A percentile compares a stretch with the other conserved stretches of the same genome.
phyloP scores from a whole-genome alignment of 169 alveolate species.

The Plasmodium billcollinsi region DNA sequence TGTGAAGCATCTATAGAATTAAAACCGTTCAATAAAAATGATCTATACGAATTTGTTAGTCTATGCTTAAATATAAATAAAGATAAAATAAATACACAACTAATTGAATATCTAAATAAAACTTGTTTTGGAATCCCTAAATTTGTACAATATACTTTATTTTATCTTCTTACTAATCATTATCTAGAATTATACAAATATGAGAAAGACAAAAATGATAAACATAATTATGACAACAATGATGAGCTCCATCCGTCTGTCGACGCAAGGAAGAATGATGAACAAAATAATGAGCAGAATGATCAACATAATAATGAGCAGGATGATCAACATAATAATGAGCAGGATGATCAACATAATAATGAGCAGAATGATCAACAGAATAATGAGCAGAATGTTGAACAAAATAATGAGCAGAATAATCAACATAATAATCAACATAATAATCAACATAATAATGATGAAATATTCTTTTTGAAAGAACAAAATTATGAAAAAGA shows the following conservation, averaged over 20 bases:
- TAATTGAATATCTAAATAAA: constrained; percentile 78
- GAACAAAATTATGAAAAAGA: neutral
- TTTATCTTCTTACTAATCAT: constrained; percentile 72
- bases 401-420: neutral
- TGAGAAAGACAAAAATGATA: neutral
- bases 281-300: neutral
- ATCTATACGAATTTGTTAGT: constrained; percentile 77
- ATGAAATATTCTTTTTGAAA: neutral
- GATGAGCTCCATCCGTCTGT: no score
- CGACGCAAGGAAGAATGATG: no score
- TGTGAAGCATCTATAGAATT: constrained; percentile 80
- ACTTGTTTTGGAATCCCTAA: constrained; percentile 82
- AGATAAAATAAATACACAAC: constrained; percentile 57
- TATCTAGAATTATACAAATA: constrained; percentile 29
- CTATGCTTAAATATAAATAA: constrained; percentile 57
- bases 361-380: no score
- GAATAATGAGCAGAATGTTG: no score
- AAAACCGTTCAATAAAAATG: constrained; percentile 53
- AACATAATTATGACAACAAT: neutral
- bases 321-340: no score
- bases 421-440: neutral
- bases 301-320: neutral
- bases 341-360: no score
- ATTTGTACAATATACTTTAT: constrained; percentile 78
- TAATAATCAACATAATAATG: no score